Evolutionary conservation across 164 flowering plant species (phyloP).

Genomic region (Annona squamosa): DNA sequence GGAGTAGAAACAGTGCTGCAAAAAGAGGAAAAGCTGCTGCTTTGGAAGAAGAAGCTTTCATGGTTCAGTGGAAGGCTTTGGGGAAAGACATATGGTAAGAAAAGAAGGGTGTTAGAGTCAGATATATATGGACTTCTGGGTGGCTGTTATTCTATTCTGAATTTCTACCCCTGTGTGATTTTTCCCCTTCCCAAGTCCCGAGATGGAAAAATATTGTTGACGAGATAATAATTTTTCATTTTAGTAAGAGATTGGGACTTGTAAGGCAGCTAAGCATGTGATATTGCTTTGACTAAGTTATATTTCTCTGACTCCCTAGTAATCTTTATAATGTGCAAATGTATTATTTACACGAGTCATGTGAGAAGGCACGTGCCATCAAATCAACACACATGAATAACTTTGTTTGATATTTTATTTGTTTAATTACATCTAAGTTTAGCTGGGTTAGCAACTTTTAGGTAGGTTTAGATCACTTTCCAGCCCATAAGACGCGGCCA

Average conservation of each 20-base stretch:
- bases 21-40: conserved; percentile 11
- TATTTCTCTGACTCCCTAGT: conserved; percentile 16
- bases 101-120: background rate
- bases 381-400: conserved; percentile 1
- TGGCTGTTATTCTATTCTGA: background rate
- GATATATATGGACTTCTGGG: background rate
- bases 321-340: conserved; percentile 3
- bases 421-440: conserved; percentile 10
- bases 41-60: conserved; percentile 20
- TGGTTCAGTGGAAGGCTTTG: background rate
- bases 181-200: background rate
- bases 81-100: background rate
- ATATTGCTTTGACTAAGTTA: conserved; percentile 20
- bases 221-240: background rate
- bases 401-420: background rate
- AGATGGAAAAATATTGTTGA: background rate
- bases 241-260: conserved; percentile 18
- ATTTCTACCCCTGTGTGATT: background rate
- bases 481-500: background rate
- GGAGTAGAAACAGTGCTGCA: conserved; percentile 20
- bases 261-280: conserved; percentile 43
- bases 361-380: conserved; percentile 29
- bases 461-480: conserved; percentile 2
- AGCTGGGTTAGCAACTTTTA: conserved; percentile 20
- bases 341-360: conserved; percentile 19